Percentiles rank a stretch among this genome's conserved stretches.
Conservation (phyloP, 805 yeast species). For the Yueomyces sp. region DNA sequence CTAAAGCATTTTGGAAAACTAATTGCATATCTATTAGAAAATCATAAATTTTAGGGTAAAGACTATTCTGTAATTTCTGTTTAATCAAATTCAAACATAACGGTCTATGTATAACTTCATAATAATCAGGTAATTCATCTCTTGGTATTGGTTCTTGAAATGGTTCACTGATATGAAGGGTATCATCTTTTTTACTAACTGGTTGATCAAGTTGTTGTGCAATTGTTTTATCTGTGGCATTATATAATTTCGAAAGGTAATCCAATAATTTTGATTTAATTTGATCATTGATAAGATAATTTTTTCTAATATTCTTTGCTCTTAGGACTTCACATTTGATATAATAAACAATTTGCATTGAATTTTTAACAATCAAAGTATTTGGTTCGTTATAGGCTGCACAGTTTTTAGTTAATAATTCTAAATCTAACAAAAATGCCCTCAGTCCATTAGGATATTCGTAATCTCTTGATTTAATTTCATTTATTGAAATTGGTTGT, state of each 20-base stretch:
- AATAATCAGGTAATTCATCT: conserved; percentile 69
- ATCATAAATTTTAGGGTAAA: conserved; percentile 40
- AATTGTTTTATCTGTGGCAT: conserved; percentile 17
- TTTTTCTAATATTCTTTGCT: conserved; percentile 22
- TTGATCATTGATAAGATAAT: conserved; percentile 16
- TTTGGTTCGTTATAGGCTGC: conserved; percentile 54
- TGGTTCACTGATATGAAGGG: conserved; percentile 41
- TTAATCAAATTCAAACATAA: conserved; percentile 55
- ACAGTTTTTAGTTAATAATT: conserved; percentile 60
- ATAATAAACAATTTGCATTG: conserved; percentile 40
- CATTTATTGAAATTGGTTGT: conserved; percentile 57
- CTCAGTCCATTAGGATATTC: conserved; percentile 15
- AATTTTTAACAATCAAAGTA: conserved; percentile 54
- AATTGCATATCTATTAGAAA: conserved; percentile 46
- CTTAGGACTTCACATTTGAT: conserved; percentile 38
- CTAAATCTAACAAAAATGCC: conserved; percentile 46
- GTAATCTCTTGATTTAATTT: conserved; percentile 35
- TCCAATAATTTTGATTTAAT: conserved; percentile 11
- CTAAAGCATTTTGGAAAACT: conserved; percentile 67
- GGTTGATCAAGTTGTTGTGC: conserved; percentile 6
- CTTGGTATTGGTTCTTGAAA: conserved; percentile 64
- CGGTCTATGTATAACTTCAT: conserved; percentile 56
- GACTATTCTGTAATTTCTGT: conserved; percentile 36
- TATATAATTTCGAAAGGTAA: conserved; percentile 15
- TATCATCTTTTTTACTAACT: conserved; percentile 13